Evolutionary conservation across 148 eudicot species (phyloP), one percentile per base, ranked within the genome.

Genomic region (Amaranthus palmeri): DNA sequence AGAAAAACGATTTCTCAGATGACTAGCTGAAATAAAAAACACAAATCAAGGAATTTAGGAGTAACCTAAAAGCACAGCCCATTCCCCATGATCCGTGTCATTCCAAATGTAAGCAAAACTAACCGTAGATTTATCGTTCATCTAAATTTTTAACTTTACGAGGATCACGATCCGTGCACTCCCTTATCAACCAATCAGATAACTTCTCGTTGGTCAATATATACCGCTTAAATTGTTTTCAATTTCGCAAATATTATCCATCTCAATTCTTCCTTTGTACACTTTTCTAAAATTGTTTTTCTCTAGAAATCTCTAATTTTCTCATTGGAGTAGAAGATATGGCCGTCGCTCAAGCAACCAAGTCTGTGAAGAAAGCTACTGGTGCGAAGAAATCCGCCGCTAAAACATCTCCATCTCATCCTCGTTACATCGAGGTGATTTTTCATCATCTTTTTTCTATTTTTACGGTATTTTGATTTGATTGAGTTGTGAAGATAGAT

Each of bases 391-490:
- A 64, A 17, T 10, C 53, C 10, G 36, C 79, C 18, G 13, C 85
- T 9, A 81, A 75, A 40, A 6, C 80, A 0, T 43, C 77, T 73
- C 70, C 80, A 6, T 66, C 81, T 48, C 88, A 85, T 75, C 88
- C 88, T 79, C 82, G 80, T 11, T 82, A 82, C 62, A 72, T 79
- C 68, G 75, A 79, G 50, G 85, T 82, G 67, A 3, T 36, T 36
- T 49, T 13, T 53, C 36, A 25, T 25, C 36, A 25, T 25, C 36
- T 25, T 25, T 25, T 25, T 25, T 25, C 36, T 1, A 25, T 25
- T 25, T 25, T 25, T 25, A 25, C 36, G 36, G 36, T 25, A 0
- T 25, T 25, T 25, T 25, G 36, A 25, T 25, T 25, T 25, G 36
- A 25, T 25, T 25, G 36, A 25, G 36, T 25, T 25, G 36, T 25